These are phyloP conservation scores for Trametes versicolor DNA, from an alignment of 1,284 basidiomycete species.

Conservation along the genomic window DNA sequence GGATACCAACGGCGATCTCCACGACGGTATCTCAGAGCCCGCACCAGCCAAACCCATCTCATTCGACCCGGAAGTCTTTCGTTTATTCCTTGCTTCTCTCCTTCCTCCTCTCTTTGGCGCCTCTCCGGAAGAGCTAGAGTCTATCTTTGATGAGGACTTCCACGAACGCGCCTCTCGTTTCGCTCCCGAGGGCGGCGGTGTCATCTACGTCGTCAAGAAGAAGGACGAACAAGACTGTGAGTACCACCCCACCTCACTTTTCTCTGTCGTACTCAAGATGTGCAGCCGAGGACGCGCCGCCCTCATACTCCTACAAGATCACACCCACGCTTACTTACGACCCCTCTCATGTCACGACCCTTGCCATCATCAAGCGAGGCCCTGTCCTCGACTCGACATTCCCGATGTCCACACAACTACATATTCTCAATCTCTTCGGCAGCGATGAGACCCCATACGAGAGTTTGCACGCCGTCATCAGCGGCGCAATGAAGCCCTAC, in stretches of 20 bases:
- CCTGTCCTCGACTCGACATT: conserved; percentile 83
- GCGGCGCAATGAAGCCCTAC: conserved; percentile 96
- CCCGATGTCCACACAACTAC: conserved; percentile 88
- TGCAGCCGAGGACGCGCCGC: conserved; percentile 64
- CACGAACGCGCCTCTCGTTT: conserved; percentile 79
- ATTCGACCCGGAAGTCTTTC: conserved; percentile 73
- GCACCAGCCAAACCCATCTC: conserved; percentile 35
- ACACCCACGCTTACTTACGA: conserved; percentile 85
- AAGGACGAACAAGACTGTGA: conserved; percentile 77
- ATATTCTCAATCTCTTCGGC: conserved; percentile 93
- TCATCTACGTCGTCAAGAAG: conserved; percentile 82
- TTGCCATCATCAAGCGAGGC: conserved; percentile 95
- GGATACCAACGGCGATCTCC: conserved; percentile 38
- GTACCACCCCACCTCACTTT: conserved; percentile 32
- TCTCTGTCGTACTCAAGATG: conserved; percentile 16
- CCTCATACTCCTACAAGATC: conserved; percentile 75
- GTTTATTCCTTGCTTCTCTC: conserved; percentile 72
- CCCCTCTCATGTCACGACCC: conserved; percentile 82
- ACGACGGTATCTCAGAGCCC: conserved; percentile 37
- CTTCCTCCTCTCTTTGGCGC: conserved; percentile 82
- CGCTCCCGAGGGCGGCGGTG: conserved; percentile 74
- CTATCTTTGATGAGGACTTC: conserved; percentile 79
- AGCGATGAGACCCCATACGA: conserved; percentile 95
- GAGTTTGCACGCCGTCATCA: conserved; percentile 95
- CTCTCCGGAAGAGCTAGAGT: conserved; percentile 65